Base-by-base conservation (phyloP, 2,329 filamentous ascomycete species). In the Xylariomycetidae sp. region DNA sequence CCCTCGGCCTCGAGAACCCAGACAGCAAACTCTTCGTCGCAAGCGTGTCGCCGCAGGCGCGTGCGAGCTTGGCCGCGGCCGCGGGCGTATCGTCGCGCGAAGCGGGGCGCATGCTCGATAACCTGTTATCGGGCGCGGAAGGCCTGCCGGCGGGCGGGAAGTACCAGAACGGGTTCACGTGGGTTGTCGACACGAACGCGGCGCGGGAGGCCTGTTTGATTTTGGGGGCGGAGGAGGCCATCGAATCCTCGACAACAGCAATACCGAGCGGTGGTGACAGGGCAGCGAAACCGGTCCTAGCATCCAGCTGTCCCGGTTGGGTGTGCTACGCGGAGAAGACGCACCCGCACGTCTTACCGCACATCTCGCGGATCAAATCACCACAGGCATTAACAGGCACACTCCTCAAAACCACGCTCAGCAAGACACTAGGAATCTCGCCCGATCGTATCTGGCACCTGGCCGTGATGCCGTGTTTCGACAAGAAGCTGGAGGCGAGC, bases 321-420 rank as follows among this genome's bases (percentile, higher is more conserved):
- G 90, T 98, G 35, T 98, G 92, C 63, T 98, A 98, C 54, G 90
- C 90, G 17, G 92, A 98, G 59, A 96, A 98, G 65, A 96, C 90
- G 35, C 92, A 98, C 53, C 88, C 92, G 2, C 82, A 95, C 53
- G 79, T 96, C 35, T 72, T 98, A 31, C 87, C 88, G 18, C 88
- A 98, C 58, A 70, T 98, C 34, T 95, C 89, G 37, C 78, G 78
- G 31, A 72, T 96, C 43, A 98, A 96, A 59, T 95, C 89, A 5
- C 90, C 92, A 10, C 92, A 98, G 60, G 90, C 92, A 17, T 64
- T 98, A 32, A 83, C 85, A 44, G 92, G 92, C 10, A 95, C 88
- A 0, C 70, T 96, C 25, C 59, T 98, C 35, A 98, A 98, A 61
- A 90, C 87, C 1, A 76, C 84, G 1, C 64, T 98, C 22, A 87